A percentile compares a stretch with the other conserved stretches of the same genome.
These are phyloP conservation scores for Babesia ovata DNA, from an alignment of 169 alveolate genomes.

Conservation along the genomic window DNA sequence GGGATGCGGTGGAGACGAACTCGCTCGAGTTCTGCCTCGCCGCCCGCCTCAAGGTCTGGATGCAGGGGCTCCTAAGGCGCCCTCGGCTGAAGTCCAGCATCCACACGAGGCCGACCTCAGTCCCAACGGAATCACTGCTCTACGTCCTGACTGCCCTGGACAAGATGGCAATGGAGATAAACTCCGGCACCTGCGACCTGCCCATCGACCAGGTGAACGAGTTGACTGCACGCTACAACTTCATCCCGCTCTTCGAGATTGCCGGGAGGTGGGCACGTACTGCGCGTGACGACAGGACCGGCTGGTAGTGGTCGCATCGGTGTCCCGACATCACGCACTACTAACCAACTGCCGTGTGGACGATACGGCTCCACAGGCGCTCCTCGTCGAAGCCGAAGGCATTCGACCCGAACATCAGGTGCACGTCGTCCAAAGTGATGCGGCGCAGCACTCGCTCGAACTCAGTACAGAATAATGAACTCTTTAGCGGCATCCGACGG, in stretches of 20 bases:
- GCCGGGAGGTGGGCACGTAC: constrained; percentile 28
- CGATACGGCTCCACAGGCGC: constrained; percentile 55
- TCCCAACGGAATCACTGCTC: constrained; percentile 22
- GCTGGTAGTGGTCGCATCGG: background rate
- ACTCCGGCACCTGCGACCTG: constrained; percentile 48
- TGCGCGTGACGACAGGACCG: no score
- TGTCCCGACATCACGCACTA: background rate
- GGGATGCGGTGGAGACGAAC: constrained; percentile 62
- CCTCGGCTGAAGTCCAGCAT: constrained; percentile 43
- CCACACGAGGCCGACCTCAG: constrained; percentile 45
- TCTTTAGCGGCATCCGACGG: constrained; percentile 42
- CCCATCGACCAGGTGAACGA: constrained; percentile 45
- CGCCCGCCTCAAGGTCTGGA: constrained; percentile 46
- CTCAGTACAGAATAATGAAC: constrained; percentile 35
- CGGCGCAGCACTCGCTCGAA: constrained; percentile 55
- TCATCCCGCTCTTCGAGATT: constrained; percentile 60
- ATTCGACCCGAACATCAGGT: constrained; percentile 35
- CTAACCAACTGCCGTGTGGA: constrained; percentile 24
- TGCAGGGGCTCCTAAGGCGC: constrained; percentile 35
- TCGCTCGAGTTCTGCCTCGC: constrained; percentile 45
- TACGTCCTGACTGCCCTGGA: constrained; percentile 39
- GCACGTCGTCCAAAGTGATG: constrained; percentile 54
- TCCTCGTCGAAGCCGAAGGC: constrained; percentile 55
- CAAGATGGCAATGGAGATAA: constrained; percentile 26
- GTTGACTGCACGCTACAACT: constrained; percentile 59